These are phyloP conservation scores for Barnettozyma wickerhamii DNA, from an alignment of 805 yeast species.

Conservation along the genomic window DNA sequence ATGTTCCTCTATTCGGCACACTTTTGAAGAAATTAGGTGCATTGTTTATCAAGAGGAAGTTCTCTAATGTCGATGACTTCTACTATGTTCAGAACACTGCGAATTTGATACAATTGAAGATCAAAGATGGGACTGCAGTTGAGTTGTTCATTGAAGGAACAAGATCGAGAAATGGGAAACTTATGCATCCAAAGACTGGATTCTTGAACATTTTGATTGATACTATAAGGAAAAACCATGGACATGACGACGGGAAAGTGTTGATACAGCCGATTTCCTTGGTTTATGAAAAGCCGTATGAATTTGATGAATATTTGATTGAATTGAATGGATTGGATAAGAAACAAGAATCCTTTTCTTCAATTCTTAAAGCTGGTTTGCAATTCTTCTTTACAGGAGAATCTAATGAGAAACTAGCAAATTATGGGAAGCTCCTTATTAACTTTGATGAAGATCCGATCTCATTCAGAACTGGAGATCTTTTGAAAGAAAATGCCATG, in stretches of 20 bases:
- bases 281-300: slow-evolving; percentile 23
- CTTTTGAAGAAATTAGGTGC: slow-evolving; percentile 18
- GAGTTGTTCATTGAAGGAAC: slow-evolving; percentile 24
- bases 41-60: slow-evolving; percentile 19
- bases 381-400: slow-evolving; percentile 3
- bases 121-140: slow-evolving; percentile 8
- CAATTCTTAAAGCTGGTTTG: slow-evolving; percentile 15
- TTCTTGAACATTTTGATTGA: slow-evolving; percentile 18
- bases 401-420: neutral
- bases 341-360: slow-evolving; percentile 18
- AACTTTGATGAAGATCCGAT: slow-evolving; percentile 13
- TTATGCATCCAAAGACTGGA: slow-evolving; percentile 21
- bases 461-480: slow-evolving; percentile 7
- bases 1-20: slow-evolving; percentile 22
- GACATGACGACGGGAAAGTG: slow-evolving; percentile 3
- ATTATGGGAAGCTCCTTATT: slow-evolving; percentile 21
- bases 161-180: slow-evolving; percentile 23
- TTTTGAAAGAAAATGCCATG: slow-evolving; percentile 2
- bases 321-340: slow-evolving; percentile 24
- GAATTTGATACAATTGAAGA: slow-evolving; percentile 9
- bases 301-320: slow-evolving; percentile 20
- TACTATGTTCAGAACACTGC: slow-evolving; percentile 15
- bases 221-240: slow-evolving; percentile 4
- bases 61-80: slow-evolving; percentile 14
- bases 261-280: slow-evolving; percentile 17